phyloP scores from a whole-genome alignment of 2,329 filamentous ascomycete genomes.

The Aspergillus novofumigatus region DNA sequence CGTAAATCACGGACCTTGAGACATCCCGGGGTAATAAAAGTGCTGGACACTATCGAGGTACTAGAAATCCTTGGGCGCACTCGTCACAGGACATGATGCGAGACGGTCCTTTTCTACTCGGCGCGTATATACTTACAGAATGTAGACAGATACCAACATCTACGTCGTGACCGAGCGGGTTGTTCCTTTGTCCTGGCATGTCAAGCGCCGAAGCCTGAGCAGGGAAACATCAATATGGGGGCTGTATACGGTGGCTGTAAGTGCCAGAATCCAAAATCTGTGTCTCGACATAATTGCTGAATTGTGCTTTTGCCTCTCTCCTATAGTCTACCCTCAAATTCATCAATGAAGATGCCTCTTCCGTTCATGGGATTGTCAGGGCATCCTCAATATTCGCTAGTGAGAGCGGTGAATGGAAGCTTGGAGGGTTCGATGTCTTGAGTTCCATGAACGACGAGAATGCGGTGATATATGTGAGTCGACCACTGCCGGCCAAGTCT shows the following conservation, averaged over 20 bases:
- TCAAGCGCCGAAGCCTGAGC: conserved; percentile 79
- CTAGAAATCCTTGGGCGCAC: conserved; percentile 10
- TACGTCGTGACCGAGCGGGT: conserved; percentile 94
- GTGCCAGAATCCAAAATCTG: conserved; percentile 7
- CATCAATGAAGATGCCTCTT: conserved; percentile 88
- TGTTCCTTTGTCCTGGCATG: conserved; percentile 81
- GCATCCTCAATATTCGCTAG: conserved; percentile 87
- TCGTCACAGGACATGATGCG: background rate
- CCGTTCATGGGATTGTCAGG: conserved; percentile 82
- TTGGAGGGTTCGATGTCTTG: conserved; percentile 87
- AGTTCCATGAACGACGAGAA: conserved; percentile 97
- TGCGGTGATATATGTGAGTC: conserved; percentile 74
- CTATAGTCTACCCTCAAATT: conserved; percentile 83
- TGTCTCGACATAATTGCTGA: background rate
- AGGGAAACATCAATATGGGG: conserved; percentile 98
- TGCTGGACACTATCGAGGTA: conserved; percentile 92
- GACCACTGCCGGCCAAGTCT: background rate
- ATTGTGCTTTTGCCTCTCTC: background rate
- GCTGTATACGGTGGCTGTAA: conserved; percentile 75
- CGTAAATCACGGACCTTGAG: conserved; percentile 89
- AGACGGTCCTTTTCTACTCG: too few species aligned
- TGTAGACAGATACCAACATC: conserved; percentile 84
- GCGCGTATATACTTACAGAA: conserved; percentile 9
- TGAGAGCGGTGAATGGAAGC: conserved; percentile 96
- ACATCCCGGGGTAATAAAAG: conserved; percentile 91